Evolutionary conservation across 2,329 filamentous ascomycete genomes (phyloP).

Genomic region (Monosporascus cannonballus): DNA sequence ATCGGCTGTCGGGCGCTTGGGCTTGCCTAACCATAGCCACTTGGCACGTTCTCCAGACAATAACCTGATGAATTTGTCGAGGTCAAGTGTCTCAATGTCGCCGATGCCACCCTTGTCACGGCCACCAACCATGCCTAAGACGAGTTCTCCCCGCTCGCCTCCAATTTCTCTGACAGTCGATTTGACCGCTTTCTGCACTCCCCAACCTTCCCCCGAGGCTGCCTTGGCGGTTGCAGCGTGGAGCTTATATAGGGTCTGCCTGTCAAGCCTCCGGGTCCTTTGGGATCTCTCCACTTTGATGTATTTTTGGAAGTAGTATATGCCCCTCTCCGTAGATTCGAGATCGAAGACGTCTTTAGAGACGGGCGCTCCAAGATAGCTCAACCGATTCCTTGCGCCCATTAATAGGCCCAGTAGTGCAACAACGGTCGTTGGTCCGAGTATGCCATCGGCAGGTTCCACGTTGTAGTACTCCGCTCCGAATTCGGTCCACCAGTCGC

Average conservation of each 20-base stretch:
- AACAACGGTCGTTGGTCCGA: constrained; percentile 87
- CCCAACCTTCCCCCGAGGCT: constrained; percentile 83
- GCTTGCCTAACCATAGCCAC: constrained; percentile 93
- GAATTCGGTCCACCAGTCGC: constrained; percentile 94
- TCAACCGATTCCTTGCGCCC: constrained; percentile 83
- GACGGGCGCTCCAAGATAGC: constrained; percentile 77
- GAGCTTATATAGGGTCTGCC: constrained; percentile 73
- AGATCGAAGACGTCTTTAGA: constrained; percentile 90
- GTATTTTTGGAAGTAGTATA: constrained; percentile 83
- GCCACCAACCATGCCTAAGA: constrained; percentile 88
- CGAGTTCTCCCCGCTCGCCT: constrained; percentile 88
- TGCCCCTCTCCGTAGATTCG: constrained; percentile 72
- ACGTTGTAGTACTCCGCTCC: constrained; percentile 88
- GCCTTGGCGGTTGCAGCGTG: constrained; percentile 85
- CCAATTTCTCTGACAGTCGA: constrained; percentile 90
- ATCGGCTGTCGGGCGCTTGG: constrained; percentile 54
- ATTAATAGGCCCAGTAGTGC: constrained; percentile 82
- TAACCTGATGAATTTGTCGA: constrained; percentile 75
- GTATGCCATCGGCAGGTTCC: constrained; percentile 85
- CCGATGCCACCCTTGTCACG: constrained; percentile 85
- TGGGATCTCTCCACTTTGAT: constrained; percentile 74
- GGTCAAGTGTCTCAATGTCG: constrained; percentile 86
- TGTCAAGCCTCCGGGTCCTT: constrained; percentile 72
- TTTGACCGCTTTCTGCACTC: constrained; percentile 88
- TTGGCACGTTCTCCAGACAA: constrained; percentile 78